Evolutionary conservation across 2,329 filamentous ascomycete genomes (phyloP).

Genomic region (Xylariaceae sp.): DNA sequence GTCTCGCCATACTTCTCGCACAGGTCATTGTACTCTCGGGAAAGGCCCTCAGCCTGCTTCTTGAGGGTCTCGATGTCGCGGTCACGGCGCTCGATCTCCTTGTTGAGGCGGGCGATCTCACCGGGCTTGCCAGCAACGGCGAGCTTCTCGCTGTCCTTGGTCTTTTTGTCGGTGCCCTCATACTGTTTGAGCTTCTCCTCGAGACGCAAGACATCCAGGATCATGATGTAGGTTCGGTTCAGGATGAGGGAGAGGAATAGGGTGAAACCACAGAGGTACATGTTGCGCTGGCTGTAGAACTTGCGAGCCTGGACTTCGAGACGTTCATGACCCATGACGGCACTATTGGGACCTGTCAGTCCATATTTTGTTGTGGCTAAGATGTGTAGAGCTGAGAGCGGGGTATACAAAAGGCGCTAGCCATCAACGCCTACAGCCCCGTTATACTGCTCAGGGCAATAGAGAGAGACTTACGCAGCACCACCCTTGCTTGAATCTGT

Average conservation of each 20-base stretch:
- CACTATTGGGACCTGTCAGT: constrained; percentile 31
- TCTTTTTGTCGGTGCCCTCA: constrained; percentile 61
- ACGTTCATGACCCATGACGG: constrained; percentile 85
- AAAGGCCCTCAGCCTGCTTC: constrained; percentile 85
- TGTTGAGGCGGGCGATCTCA: constrained; percentile 68
- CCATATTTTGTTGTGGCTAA: not conserved
- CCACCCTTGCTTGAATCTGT: constrained; percentile 54
- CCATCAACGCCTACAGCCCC: too few species aligned
- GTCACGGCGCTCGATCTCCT: constrained; percentile 76
- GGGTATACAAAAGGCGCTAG: too few species aligned
- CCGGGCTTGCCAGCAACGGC: constrained; percentile 70
- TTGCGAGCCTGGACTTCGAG: constrained; percentile 99
- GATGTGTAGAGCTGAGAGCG: too few species aligned
- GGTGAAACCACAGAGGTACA: constrained; percentile 99
- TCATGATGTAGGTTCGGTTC: constrained; percentile 98
- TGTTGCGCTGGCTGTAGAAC: constrained; percentile 99
- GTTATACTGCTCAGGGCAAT: not conserved
- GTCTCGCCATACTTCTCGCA: constrained; percentile 74
- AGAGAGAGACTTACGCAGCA: constrained; percentile 43
- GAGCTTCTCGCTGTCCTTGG: constrained; percentile 70
- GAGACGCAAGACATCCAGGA: constrained; percentile 83
- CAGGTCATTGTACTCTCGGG: constrained; percentile 80
- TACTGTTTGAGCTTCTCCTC: constrained; percentile 87
- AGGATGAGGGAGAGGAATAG: constrained; percentile 98
- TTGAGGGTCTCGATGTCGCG: constrained; percentile 82